Evolutionary conservation across 1,139 yeast species (phyloP).

Genomic region (Debaryomyces nepalensis): DNA sequence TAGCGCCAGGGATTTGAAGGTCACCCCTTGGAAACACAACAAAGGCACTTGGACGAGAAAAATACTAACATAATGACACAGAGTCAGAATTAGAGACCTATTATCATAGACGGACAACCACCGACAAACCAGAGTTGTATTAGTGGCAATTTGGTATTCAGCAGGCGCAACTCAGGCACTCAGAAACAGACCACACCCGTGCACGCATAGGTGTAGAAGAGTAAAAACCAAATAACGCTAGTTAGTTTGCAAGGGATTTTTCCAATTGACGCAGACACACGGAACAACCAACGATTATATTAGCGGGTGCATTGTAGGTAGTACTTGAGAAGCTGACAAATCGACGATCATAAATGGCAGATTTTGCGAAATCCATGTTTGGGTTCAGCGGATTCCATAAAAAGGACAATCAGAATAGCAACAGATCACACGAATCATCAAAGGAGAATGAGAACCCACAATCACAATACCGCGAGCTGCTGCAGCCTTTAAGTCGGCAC

Average conservation of each 20-base stretch:
- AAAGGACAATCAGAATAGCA: slow-evolving; percentile 26
- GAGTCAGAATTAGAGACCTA: slow-evolving; percentile 1
- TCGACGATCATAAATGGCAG: slow-evolving; percentile 49
- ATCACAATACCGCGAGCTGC: slow-evolving; percentile 8
- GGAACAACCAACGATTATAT: background rate
- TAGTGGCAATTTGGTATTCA: no score
- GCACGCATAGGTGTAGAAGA: no score
- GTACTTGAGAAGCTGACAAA: background rate
- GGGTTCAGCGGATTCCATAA: slow-evolving; percentile 57
- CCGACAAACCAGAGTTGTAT: background rate
- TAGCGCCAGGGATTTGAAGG: background rate
- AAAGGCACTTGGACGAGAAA: background rate
- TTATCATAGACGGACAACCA: slow-evolving; percentile 1
- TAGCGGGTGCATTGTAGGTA: background rate
- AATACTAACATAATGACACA: background rate
- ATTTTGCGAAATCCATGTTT: slow-evolving; percentile 64
- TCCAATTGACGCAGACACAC: background rate
- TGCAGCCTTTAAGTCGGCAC: slow-evolving; percentile 10
- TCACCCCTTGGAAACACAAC: slow-evolving; percentile 1
- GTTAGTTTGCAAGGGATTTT: no score
- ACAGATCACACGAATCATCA: slow-evolving; percentile 18
- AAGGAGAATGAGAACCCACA: slow-evolving; percentile 14
- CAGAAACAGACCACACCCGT: no score
- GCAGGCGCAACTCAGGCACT: no score
- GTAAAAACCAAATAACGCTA: no score